Evolutionary conservation across 1,139 yeast species (phyloP).

Genomic region (Blastobotrys raffinosifermentans): DNA sequence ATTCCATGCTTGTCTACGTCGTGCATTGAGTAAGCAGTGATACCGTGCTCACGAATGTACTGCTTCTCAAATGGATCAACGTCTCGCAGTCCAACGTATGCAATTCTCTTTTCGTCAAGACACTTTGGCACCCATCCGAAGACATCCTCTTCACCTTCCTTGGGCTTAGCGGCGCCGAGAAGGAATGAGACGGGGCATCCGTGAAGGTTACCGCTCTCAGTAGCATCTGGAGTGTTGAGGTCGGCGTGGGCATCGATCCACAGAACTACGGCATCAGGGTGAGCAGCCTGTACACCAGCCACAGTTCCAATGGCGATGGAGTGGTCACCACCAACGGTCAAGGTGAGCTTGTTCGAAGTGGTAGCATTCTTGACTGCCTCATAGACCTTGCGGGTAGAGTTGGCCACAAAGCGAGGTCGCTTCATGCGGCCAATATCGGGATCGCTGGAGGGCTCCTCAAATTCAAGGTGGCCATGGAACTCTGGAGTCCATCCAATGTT

Average conservation of each 20-base stretch:
- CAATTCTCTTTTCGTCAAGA: conserved; percentile 65
- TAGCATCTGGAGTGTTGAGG: conserved; percentile 81
- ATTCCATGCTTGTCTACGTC: conserved; percentile 94
- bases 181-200: conserved; percentile 95
- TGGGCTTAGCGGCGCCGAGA: conserved; percentile 48
- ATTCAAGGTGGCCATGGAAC: conserved; percentile 51
- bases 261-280: conserved; percentile 83
- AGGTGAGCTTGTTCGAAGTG: conserved; percentile 51
- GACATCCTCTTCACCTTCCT: conserved; percentile 42
- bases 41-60: conserved; percentile 62
- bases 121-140: conserved; percentile 70
- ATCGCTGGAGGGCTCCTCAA: conserved; percentile 32
- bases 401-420: conserved; percentile 72
- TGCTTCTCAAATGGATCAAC: conserved; percentile 82
- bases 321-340: conserved; percentile 95
- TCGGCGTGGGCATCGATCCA: conserved; percentile 99
- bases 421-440: conserved; percentile 48
- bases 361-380: conserved; percentile 55
- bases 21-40: conserved; percentile 91
- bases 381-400: conserved; percentile 60
- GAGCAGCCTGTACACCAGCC: conserved; percentile 67
- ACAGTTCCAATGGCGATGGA: conserved; percentile 94
- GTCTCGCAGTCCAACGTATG: conserved; percentile 92
- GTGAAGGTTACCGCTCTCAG: conserved; percentile 87
- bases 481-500: conserved; percentile 67